These are phyloP conservation scores for Bipolaris oryzae DNA, from an alignment of 2,329 filamentous ascomycete species.

Conservation along the genomic window DNA sequence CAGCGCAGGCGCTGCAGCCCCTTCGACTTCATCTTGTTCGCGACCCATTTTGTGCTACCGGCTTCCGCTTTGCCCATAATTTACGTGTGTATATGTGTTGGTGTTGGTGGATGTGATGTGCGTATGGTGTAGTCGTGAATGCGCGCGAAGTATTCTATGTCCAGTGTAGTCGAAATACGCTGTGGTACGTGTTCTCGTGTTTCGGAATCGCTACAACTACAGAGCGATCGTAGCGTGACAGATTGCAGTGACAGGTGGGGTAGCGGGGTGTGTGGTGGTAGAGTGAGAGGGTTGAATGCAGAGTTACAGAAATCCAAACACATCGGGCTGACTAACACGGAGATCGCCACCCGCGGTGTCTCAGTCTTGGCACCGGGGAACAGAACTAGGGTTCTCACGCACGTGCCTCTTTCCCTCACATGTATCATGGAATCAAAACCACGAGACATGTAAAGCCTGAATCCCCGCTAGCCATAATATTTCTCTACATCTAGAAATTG, in stretches of 20 bases:
- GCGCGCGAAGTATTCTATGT: background rate
- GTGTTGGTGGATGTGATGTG: background rate
- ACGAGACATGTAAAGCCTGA: background rate
- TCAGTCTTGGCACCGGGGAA: background rate
- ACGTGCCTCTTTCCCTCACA: background rate
- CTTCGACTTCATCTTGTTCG: slow-evolving; percentile 82
- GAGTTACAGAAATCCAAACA: slow-evolving; percentile 4
- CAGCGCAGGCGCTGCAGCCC: slow-evolving; percentile 74
- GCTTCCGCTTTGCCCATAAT: slow-evolving; percentile 89
- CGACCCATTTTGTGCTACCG: slow-evolving; percentile 86
- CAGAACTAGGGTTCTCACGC: background rate
- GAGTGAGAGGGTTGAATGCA: background rate
- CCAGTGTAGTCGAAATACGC: background rate
- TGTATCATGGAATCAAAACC: background rate
- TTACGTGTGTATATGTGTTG: slow-evolving; percentile 3
- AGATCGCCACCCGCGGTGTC: slow-evolving; percentile 13
- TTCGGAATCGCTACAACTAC: background rate
- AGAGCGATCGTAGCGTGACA: background rate
- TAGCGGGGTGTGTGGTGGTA: background rate
- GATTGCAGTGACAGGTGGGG: background rate
- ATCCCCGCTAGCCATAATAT: background rate
- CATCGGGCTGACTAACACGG: slow-evolving; percentile 12
- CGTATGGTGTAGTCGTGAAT: background rate
- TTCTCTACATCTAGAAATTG: background rate
- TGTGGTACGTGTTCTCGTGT: slow-evolving; percentile 2